These are phyloP conservation scores for Larix kaempferi DNA, from an alignment of 75 land plant species.

Conservation along the genomic window DNA sequence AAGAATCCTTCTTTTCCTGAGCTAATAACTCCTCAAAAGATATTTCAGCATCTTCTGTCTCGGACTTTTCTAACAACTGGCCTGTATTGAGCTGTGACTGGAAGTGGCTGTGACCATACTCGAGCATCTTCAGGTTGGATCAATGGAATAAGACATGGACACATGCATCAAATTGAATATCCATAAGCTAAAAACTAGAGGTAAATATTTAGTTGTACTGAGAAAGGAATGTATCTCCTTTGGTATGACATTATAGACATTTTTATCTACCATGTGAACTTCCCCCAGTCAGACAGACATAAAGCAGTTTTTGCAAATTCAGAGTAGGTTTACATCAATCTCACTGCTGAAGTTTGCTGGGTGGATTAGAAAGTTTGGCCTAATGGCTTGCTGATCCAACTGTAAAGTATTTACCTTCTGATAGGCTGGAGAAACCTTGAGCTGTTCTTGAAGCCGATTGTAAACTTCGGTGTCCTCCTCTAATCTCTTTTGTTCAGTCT, in stretches of 20 bases:
- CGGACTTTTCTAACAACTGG: slow-evolving; percentile 33
- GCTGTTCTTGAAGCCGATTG: slow-evolving; percentile 77
- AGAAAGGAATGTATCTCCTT: not conserved
- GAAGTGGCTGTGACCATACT: slow-evolving; percentile 52
- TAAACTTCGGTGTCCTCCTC: slow-evolving; percentile 83
- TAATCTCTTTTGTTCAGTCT: slow-evolving; percentile 72
- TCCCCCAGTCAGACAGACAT: not conserved
- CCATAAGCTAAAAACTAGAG: slow-evolving; percentile 1
- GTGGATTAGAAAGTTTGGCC: not conserved
- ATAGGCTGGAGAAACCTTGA: slow-evolving; percentile 81
- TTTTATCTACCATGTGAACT: not conserved
- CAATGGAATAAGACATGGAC: not conserved
- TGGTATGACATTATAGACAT: not conserved
- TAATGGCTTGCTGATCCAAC: not conserved
- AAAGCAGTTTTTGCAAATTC: not conserved
- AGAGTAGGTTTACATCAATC: slow-evolving; percentile 1
- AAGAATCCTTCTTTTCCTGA: slow-evolving; percentile 81
- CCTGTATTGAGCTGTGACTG: slow-evolving; percentile 48
- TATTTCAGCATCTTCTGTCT: slow-evolving; percentile 52
- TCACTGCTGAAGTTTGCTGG: not conserved
- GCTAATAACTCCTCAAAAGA: slow-evolving; percentile 81
- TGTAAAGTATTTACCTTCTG: slow-evolving; percentile 41
- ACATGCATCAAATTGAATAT: not conserved
- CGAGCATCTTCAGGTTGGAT: slow-evolving; percentile 55
- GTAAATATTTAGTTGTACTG: not conserved